A percentile compares a stretch with the other conserved stretches of the same genome.
Conservation (phyloP, 345 rosid genomes). For the Corchorus olitorius region DNA sequence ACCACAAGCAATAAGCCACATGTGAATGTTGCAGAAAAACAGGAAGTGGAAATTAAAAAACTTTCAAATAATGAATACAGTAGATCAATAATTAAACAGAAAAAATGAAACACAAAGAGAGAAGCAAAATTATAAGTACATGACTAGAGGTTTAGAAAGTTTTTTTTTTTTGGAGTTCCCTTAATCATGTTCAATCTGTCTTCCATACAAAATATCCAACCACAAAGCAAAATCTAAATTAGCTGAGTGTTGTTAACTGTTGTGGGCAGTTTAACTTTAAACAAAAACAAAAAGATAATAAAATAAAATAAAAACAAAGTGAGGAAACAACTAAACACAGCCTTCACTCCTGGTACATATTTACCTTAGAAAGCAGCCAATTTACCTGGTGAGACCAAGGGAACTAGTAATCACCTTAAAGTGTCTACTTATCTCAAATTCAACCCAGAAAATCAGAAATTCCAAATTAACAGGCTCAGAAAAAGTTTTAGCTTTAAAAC, state of each 20-base stretch:
- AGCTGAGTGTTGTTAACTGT: too few species aligned
- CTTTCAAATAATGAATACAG: neutral
- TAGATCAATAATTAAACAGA: too few species aligned
- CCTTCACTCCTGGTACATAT: slow-evolving; percentile 26
- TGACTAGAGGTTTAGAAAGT: too few species aligned
- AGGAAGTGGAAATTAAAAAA: neutral
- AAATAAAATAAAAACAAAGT: slow-evolving; percentile 8
- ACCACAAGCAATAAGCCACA: neutral
- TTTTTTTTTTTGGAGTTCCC: slow-evolving; percentile 23
- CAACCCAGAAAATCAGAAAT: slow-evolving; percentile 32
- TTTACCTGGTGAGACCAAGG: slow-evolving; percentile 41
- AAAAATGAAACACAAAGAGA: too few species aligned
- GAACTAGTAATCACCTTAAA: slow-evolving; percentile 48
- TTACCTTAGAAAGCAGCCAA: slow-evolving; percentile 30
- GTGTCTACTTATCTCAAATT: slow-evolving; percentile 34
- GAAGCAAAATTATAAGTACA: too few species aligned
- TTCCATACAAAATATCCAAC: slow-evolving; percentile 18
- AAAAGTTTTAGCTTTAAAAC: too few species aligned
- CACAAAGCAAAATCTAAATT: too few species aligned
- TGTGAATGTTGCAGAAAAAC: neutral
- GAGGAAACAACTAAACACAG: slow-evolving; percentile 12
- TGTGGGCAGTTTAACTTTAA: neutral
- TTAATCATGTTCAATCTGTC: neutral
- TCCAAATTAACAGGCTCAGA: slow-evolving; percentile 35
- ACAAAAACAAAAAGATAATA: slow-evolving; percentile 12